A percentile compares a stretch with the other conserved stretches of the same genome.
These are phyloP conservation scores for Aspergillus glaucus DNA, from an alignment of 2,329 filamentous ascomycete genomes.

Conservation along the genomic window DNA sequence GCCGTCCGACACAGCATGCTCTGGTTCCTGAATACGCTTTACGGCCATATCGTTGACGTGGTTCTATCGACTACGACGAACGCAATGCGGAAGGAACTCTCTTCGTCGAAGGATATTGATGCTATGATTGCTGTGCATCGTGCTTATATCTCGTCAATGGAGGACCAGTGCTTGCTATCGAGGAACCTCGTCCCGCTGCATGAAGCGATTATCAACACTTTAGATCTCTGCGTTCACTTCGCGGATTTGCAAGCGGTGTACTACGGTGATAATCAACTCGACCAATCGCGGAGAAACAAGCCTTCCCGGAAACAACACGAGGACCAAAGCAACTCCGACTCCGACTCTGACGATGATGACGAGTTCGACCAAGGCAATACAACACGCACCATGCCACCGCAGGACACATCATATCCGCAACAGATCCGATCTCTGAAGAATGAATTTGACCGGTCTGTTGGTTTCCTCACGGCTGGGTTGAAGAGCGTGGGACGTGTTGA, in stretches of 20 bases:
- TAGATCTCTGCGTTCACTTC: slow-evolving; percentile 68
- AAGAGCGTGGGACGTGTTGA: slow-evolving; percentile 69
- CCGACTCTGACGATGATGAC: slow-evolving; percentile 25
- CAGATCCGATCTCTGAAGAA: slow-evolving; percentile 52
- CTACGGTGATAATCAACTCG: slow-evolving; percentile 33
- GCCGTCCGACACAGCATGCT: slow-evolving; percentile 61
- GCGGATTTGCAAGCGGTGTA: slow-evolving; percentile 51
- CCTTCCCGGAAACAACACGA: slow-evolving; percentile 7
- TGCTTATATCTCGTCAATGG: slow-evolving; percentile 55
- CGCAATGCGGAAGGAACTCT: slow-evolving; percentile 53
- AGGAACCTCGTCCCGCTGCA: slow-evolving; percentile 63
- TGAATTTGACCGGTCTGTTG: slow-evolving; percentile 60
- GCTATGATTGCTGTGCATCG: slow-evolving; percentile 69
- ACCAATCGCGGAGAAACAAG: slow-evolving; percentile 14
- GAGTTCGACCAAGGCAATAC: slow-evolving; percentile 35
- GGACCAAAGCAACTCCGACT: slow-evolving; percentile 20
- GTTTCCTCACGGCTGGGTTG: slow-evolving; percentile 67
- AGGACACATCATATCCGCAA: slow-evolving; percentile 42
- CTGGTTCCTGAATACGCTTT: slow-evolving; percentile 70
- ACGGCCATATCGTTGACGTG: slow-evolving; percentile 68
- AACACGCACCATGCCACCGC: slow-evolving; percentile 30
- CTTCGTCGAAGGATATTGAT: slow-evolving; percentile 65
- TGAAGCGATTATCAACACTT: slow-evolving; percentile 64
- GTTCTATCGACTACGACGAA: slow-evolving; percentile 58
- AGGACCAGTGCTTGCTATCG: slow-evolving; percentile 64